phyloP scores from a whole-genome alignment of 208 protist genomes.

The Vickermania ingenoplastis region DNA sequence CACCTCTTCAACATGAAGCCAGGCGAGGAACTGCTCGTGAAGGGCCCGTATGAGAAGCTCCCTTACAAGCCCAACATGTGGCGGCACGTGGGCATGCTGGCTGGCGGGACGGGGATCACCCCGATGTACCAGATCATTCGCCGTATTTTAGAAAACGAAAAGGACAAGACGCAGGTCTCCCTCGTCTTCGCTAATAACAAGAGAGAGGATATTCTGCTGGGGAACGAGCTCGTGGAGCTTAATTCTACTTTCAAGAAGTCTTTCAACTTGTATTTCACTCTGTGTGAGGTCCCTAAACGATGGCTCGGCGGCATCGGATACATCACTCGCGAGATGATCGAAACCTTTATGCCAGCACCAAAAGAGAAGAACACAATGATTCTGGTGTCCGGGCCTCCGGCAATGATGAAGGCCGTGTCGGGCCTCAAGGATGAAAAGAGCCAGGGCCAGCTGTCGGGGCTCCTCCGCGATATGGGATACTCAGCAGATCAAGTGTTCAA shows the following conservation, averaged over 20 bases:
- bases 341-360: slow-evolving; percentile 73
- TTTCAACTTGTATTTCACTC: slow-evolving; percentile 85
- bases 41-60: slow-evolving; percentile 87
- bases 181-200: slow-evolving; percentile 87
- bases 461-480: slow-evolving; percentile 71
- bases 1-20: slow-evolving; percentile 85
- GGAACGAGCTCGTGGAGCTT: slow-evolving; percentile 77
- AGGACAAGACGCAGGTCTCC: slow-evolving; percentile 76
- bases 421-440: slow-evolving; percentile 66
- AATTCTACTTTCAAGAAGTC: slow-evolving; percentile 55
- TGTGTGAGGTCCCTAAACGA: slow-evolving; percentile 59
- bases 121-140: slow-evolving; percentile 87
- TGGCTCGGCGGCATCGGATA: slow-evolving; percentile 81
- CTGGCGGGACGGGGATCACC: slow-evolving; percentile 87
- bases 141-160: slow-evolving; percentile 60
- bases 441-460: slow-evolving; percentile 55
- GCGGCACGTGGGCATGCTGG: slow-evolving; percentile 87
- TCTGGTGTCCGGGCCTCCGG: slow-evolving; percentile 75
- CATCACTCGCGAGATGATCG: slow-evolving; percentile 67
- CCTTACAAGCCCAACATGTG: slow-evolving; percentile 80
- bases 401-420: slow-evolving; percentile 79
- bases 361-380: slow-evolving; percentile 62
- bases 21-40: slow-evolving; percentile 83
- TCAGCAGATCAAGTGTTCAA: slow-evolving; percentile 78
- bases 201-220: slow-evolving; percentile 86